phyloP scores from a whole-genome alignment of 352 stramenopile species.

The Pythium scleroteichum region DNA sequence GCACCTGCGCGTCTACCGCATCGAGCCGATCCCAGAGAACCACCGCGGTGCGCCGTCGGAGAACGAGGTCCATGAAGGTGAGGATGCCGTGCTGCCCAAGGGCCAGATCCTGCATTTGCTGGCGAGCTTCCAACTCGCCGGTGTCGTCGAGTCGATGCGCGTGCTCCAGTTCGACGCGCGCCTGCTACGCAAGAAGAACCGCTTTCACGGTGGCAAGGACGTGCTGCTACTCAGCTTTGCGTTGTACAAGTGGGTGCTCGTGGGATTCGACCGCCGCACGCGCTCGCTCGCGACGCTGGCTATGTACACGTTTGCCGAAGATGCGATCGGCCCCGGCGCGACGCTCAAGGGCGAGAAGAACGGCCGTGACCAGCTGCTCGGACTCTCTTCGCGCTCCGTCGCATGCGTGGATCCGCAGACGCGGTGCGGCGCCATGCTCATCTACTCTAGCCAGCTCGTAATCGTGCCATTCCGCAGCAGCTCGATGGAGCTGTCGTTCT shows the following conservation, averaged over 20 bases:
- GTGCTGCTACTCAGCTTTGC: conserved; percentile 79
- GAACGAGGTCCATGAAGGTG: conserved; percentile 6
- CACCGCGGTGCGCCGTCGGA: conserved; percentile 1
- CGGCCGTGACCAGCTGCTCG: conserved; percentile 72
- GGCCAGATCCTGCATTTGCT: conserved; percentile 73
- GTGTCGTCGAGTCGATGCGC: conserved; percentile 68
- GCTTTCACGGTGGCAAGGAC: conserved; percentile 70
- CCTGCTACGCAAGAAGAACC: conserved; percentile 65
- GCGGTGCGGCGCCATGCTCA: conserved; percentile 76
- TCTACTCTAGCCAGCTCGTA: conserved; percentile 83
- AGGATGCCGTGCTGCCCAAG: conserved; percentile 29
- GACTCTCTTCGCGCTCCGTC: conserved; percentile 50
- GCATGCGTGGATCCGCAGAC: conserved; percentile 74
- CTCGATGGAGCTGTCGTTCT: conserved; percentile 77
- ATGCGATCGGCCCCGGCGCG: conserved; percentile 77
- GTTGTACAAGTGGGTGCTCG: conserved; percentile 78
- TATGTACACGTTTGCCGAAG: conserved; percentile 81
- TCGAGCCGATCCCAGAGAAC: conserved; percentile 54
- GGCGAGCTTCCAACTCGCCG: conserved; percentile 69
- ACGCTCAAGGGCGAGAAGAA: conserved; percentile 82
- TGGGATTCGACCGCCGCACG: conserved; percentile 65
- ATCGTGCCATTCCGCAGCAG: conserved; percentile 80
- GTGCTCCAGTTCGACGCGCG: conserved; percentile 71
- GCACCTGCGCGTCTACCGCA: conserved; percentile 74
- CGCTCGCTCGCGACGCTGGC: conserved; percentile 58